Evolutionary conservation across 805 yeast species (phyloP), one percentile per base, ranked within the genome.

Genomic region (Sungouiozyma ichnusensis): DNA sequence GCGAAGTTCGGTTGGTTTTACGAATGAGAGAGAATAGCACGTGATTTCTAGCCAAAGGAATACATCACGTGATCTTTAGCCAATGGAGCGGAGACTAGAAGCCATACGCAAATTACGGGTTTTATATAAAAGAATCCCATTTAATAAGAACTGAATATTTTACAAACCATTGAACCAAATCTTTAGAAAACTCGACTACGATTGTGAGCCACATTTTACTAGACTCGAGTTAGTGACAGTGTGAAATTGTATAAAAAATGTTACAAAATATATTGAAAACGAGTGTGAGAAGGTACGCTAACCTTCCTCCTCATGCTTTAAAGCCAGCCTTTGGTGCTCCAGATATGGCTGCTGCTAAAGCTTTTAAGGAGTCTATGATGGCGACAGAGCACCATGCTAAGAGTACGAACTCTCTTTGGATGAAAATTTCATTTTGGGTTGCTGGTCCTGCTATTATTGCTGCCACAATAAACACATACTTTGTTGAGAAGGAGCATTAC

Each of bases 401-500:
- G 48, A 73, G 75, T 50, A 81, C 95, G 50, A 73, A 94, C 47
- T 66, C 68, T 36, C 70, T 80, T 54, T 90, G 98, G 98, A 79
- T 76, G 67, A 88, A 84, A 65, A 74, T 90, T 67, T 76, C 95
- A 36, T 68, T 76, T 60, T 74, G 75, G 45, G 78, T 86, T 45
- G 95, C 95, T 44, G 64, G 81, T 39, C 98, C 98, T 55, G 84
- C 85, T 41, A 77, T 88, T 54, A 65, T 74, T 45, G 72, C 77
- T 56, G 73, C 90, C 51, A 84, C 92, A 38, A 72, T 81, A 59
- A 86, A 86, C 71, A 85, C 92, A 42, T 79, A 74, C 67, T 76
- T 75, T 55, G 73, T 81, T 60, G 98, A 90, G 73, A 67, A 73
- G 57, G 85, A 82, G 66, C 98, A 92, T 66, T 87, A 92, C 53